Conservation (phyloP, 2,329 filamentous ascomycete species). For the Beauveria scarabaeidicola region DNA sequence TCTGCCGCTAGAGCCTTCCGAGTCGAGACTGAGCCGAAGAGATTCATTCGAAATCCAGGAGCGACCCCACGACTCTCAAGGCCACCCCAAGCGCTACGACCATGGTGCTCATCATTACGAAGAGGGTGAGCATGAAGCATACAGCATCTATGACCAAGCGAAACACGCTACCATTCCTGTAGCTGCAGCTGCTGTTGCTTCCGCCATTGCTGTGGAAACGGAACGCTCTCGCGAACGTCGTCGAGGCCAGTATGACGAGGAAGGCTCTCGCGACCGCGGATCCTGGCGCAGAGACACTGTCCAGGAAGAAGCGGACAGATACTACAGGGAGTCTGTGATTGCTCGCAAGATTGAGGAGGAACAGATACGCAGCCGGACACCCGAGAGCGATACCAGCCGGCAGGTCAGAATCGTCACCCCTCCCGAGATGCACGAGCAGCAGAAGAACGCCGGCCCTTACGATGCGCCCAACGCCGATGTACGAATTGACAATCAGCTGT, state of each 20-base stretch:
- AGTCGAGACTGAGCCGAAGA: constrained; percentile 37
- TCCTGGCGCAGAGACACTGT: constrained; percentile 33
- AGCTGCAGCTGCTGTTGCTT: constrained; percentile 37
- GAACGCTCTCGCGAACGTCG: constrained; percentile 26
- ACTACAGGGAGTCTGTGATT: constrained; percentile 47
- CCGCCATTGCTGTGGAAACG: constrained; percentile 36
- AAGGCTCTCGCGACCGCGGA: constrained; percentile 26
- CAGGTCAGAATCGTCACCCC: constrained; percentile 45
- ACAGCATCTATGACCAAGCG: constrained; percentile 35
- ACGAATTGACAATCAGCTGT: constrained; percentile 49
- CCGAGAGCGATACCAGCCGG: constrained; percentile 30
- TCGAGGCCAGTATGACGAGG: constrained; percentile 24
- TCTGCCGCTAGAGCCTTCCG: constrained; percentile 18
- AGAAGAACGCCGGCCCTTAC: constrained; percentile 39
- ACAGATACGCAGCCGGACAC: constrained; percentile 43
- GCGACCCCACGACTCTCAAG: constrained; percentile 16
- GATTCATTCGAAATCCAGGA: constrained; percentile 40
- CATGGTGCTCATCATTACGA: constrained; percentile 21
- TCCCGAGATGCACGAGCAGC: constrained; percentile 30
- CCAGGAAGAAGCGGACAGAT: constrained; percentile 48
- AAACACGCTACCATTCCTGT: constrained; percentile 41
- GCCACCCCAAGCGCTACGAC: constrained; percentile 17
- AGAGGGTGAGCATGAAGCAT: constrained; percentile 36
- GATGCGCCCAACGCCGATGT: constrained; percentile 57
- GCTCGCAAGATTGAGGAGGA: constrained; percentile 47